phyloP scores from a whole-genome alignment of 2,329 filamentous ascomycete species.

The Penicillium oxalicum region DNA sequence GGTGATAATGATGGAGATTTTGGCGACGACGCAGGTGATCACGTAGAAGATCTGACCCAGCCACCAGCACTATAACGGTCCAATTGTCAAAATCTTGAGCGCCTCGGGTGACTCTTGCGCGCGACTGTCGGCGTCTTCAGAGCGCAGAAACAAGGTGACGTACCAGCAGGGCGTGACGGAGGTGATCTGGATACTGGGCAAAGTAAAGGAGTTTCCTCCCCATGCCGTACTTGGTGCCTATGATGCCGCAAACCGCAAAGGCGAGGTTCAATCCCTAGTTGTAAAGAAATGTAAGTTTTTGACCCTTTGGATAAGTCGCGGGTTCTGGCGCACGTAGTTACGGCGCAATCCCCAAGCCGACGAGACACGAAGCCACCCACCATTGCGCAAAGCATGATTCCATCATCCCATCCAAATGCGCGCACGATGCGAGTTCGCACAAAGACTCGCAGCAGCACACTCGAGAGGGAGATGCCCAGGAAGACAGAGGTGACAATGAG shows the following conservation, averaged over 20 bases:
- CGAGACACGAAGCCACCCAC: slow-evolving; percentile 10
- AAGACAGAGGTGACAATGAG: slow-evolving; percentile 31
- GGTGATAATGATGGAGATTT: slow-evolving; percentile 48
- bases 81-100: neutral
- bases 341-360: neutral
- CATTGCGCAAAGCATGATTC: slow-evolving; percentile 27
- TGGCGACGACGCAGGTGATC: slow-evolving; percentile 41
- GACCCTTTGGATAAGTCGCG: neutral
- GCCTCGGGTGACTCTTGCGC: neutral
- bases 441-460: slow-evolving; percentile 36
- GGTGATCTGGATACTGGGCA: slow-evolving; percentile 12
- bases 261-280: slow-evolving; percentile 20
- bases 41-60: slow-evolving; percentile 49
- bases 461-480: slow-evolving; percentile 35
- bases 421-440: slow-evolving; percentile 38
- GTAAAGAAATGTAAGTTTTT: neutral
- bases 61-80: slow-evolving; percentile 39
- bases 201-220: slow-evolving; percentile 19
- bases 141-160: neutral
- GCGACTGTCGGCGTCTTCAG: neutral
- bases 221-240: slow-evolving; percentile 22
- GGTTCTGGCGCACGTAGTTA: no score
- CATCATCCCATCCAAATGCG: slow-evolving; percentile 34
- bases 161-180: slow-evolving; percentile 23
- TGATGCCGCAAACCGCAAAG: slow-evolving; percentile 24